Conservation (phyloP, 2,329 filamentous ascomycete genomes). For the Hansfordia pulvinata region DNA sequence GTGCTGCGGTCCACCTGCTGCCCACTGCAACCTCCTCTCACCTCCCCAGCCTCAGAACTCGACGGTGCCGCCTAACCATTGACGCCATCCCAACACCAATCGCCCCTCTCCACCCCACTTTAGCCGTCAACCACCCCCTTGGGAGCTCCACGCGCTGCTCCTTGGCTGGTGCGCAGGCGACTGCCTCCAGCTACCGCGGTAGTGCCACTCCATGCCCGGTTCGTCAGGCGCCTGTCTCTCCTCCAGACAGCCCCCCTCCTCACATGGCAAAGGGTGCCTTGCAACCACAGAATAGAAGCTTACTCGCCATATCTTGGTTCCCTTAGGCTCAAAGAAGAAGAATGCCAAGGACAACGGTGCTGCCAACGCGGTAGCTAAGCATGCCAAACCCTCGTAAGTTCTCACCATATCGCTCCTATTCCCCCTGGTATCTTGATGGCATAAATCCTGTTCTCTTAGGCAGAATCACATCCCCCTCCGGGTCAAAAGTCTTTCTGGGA, state of each 20-base stretch:
- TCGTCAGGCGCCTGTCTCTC: slow-evolving; percentile 18
- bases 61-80: no score
- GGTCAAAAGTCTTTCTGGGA: no score
- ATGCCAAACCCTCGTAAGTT: slow-evolving; percentile 19
- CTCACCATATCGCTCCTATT: background rate
- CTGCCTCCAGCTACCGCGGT: no score
- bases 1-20: no score
- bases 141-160: no score
- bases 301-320: slow-evolving; percentile 13
- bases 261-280: slow-evolving; percentile 12
- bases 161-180: no score
- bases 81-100: no score
- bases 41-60: no score
- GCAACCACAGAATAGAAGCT: slow-evolving; percentile 16
- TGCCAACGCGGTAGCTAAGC: slow-evolving; percentile 20
- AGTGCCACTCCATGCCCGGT: slow-evolving; percentile 21
- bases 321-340: slow-evolving; percentile 20
- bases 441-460: slow-evolving; percentile 11
- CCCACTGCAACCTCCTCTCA: no score
- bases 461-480: no score
- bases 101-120: no score
- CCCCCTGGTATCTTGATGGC: slow-evolving; percentile 9
- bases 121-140: no score
- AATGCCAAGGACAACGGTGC: slow-evolving; percentile 20
- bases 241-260: slow-evolving; percentile 13